Evolutionary conservation across 2,329 filamentous ascomycete species (phyloP), one percentile per base, ranked within the genome.

Genomic region (Neurospora sp.): DNA sequence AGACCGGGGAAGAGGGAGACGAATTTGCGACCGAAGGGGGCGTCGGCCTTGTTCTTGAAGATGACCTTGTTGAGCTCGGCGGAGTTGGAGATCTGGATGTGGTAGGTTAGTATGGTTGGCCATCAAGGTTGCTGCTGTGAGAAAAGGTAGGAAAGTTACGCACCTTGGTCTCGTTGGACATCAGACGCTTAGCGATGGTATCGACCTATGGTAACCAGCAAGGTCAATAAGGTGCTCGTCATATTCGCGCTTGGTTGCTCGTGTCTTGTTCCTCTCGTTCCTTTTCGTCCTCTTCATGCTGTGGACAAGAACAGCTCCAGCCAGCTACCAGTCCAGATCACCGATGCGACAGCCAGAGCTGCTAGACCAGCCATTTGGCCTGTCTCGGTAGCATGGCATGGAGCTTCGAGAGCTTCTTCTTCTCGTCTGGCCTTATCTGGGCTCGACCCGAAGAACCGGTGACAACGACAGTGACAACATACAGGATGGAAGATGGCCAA

Each of bases 101-200:
- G 38, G 4, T n/a, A 4, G 37, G 10, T 12, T 36, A 15, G 57
- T 23, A 11, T 36, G 41, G 57, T 17, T 36, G 5, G 40, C 4
- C 40, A 12, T 11, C 23, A 23, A 43, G 6, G 57, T 36, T 37
- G 46, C 19, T 23, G n/a, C 39, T 28, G 28, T 28, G 28, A 28
- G 28, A 28, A 28, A 28, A 28, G 28, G 28, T 12, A 23, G 43
- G 43, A 23, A 67, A 8, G 28, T 41, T 43, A 38, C 82, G 75
- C 80, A 92, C 87, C 83, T 85, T 92, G 79, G 88, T 89, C 81
- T 97, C 91, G 83, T 99, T 97, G 88, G 93, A 97, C 96, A 99
- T 99, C 82, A 99, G 88, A 76, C 96, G 92, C 87, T 99, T 99
- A 73, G 96, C 95, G 77, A 96, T 97, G 67, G 96, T 99, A 83